Base-by-base conservation (phyloP, 1,284 basidiomycete species). In the Apiotrichum porosum region DNA sequence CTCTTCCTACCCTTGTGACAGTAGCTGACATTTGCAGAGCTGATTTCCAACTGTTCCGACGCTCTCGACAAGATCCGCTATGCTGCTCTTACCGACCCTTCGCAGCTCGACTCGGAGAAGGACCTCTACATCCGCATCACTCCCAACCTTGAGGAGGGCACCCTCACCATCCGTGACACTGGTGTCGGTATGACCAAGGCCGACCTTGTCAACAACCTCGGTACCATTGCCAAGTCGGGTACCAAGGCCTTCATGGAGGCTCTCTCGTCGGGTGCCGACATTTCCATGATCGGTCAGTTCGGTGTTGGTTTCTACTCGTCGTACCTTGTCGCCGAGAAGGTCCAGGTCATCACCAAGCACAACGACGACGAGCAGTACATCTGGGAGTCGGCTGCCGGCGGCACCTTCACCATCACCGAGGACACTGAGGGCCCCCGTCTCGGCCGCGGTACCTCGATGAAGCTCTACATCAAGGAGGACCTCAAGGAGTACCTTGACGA, bases 311-410 rank as follows among this genome's bases (percentile, higher is more conserved):
- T 98, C 86, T 98, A 98, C 84, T 97, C 94, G 43, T 89, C 91
- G 21, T 99, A 98, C 83, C 89, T 98, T 65, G 93, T 97, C 61
- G 93, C 95, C 66, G 93, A 98, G 77, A 86, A 86, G 62, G 95
- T 98, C 10, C 91, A 97, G 78, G 88, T 98, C 71, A 88, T 97
- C 78, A 94, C 94, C 66, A 98, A 98, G 80, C 90, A 99, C 84
- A 98, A 98, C 73, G 95, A 99, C 69, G 94, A 98, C 75, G 95
- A 98, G 78, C 94, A 99, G 79, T 97, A 98, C 81, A 93, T 97
- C 76, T 98, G 95, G 95, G 94, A 97, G 82, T 97, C 94, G 18
- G 87, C 95, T 57, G 94, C 95, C 38, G 95, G 94, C 72, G 95
- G 95, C 56, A 98, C 95, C 48, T 99, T 98, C 81, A 98, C 94